Conservation (phyloP, 495 filamentous ascomycete species). For the Podospora tetraspora region DNA sequence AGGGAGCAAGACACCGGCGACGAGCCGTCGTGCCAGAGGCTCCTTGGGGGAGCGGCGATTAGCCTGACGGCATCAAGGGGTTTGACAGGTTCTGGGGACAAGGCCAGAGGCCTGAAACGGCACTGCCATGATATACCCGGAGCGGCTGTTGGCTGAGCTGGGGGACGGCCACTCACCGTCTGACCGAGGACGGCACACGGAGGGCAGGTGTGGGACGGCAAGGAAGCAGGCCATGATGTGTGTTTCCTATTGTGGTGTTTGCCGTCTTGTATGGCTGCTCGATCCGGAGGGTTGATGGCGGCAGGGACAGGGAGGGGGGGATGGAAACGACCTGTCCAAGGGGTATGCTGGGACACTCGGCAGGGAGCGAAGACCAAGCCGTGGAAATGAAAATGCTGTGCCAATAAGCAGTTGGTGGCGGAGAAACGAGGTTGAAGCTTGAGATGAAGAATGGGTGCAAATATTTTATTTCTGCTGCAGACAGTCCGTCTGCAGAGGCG, state of each 20-base stretch:
- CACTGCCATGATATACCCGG: slow-evolving; percentile 26
- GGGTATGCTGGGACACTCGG: neutral
- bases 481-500: neutral
- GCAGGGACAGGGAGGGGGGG: neutral
- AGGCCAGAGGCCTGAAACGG: slow-evolving; percentile 15
- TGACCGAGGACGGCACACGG: neutral
- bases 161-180: slow-evolving; percentile 5
- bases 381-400: neutral
- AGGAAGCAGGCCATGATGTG: neutral
- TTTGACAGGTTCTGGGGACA: neutral
- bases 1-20: slow-evolving; percentile 6
- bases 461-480: neutral
- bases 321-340: neutral
- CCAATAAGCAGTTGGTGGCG: neutral
- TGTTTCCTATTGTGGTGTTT: neutral
- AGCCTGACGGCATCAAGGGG: slow-evolving; percentile 2
- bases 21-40: slow-evolving; percentile 6
- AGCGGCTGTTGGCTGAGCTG: slow-evolving; percentile 27
- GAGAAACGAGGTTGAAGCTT: neutral
- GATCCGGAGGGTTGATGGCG: neutral
- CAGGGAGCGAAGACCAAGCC: neutral
- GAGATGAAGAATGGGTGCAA: neutral
- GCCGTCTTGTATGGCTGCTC: neutral
- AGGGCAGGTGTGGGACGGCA: neutral
- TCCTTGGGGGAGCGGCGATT: slow-evolving; percentile 2